These are phyloP conservation scores for Amphicarpaea edgeworthii DNA, from an alignment of 306 rosid genomes.

Conservation along the genomic window DNA sequence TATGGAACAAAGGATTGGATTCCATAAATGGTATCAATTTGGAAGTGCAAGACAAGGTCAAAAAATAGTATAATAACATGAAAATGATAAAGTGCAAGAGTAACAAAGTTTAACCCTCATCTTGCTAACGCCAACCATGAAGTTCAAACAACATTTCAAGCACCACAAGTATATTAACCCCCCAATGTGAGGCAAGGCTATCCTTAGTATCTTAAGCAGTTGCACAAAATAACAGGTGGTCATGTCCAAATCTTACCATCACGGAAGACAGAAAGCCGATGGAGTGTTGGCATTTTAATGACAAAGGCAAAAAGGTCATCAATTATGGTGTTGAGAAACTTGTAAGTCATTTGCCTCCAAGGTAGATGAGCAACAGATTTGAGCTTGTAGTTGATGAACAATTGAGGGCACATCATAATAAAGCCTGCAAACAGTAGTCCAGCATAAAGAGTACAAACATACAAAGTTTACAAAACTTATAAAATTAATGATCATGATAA, in stretches of 20 bases:
- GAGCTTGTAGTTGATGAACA: slow-evolving; percentile 97
- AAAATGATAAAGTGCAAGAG: not conserved
- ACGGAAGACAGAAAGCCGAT: slow-evolving; percentile 98
- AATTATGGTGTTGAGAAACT: slow-evolving; percentile 97
- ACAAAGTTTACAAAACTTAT: slow-evolving; percentile 22
- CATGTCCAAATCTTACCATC: slow-evolving; percentile 73
- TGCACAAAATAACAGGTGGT: slow-evolving; percentile 32
- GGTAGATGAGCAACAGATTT: slow-evolving; percentile 99
- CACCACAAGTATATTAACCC: slow-evolving; percentile 2
- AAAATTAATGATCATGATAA: slow-evolving; percentile 10
- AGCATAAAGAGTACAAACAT: slow-evolving; percentile 35
- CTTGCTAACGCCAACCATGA: not conserved
- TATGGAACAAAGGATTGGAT: not conserved
- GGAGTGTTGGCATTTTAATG: slow-evolving; percentile 96
- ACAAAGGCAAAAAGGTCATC: slow-evolving; percentile 98
- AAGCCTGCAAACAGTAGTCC: slow-evolving; percentile 69
- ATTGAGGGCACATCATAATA: slow-evolving; percentile 99
- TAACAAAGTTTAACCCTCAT: slow-evolving; percentile 4
- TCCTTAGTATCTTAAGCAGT: slow-evolving; percentile 13
- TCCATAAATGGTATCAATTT: too few species aligned
- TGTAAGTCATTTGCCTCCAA: slow-evolving; percentile 99
- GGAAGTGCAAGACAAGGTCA: slow-evolving; percentile 15
- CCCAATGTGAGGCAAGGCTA: not conserved
- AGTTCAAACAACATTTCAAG: slow-evolving; percentile 15
- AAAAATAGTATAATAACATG: not conserved